Evolutionary conservation across 192 early-diverging fungal species (phyloP), one percentile per base, ranked within the genome.

Genomic region (Phlyctochytrium arcticum): DNA sequence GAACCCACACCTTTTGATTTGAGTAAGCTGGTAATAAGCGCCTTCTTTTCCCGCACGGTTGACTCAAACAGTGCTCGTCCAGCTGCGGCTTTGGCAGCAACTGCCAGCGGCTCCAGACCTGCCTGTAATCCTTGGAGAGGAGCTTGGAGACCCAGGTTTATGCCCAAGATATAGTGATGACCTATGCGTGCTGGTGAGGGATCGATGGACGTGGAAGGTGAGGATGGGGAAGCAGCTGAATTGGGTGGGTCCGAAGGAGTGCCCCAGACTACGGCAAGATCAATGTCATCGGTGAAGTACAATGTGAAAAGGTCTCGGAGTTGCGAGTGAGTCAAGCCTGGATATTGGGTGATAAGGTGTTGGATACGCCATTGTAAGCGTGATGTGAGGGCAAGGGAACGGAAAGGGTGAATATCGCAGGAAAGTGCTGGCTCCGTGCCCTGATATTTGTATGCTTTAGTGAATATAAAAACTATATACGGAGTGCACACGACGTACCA

Each of bases 141-240:
- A 62, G 39, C 62, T 51, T 61, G 92, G 24, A 94, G 83, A 4
- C 88, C 87, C 4, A 95, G 70, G 62, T 96, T 95, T 47, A 95
- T 93, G 17, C 94, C 94, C 23, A 91, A 88, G 54, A 96, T 92
- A 44, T 90, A 93, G 57, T 95, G 93, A 66, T 98, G 93, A 1
- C 95, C 94, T 33, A 76, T 75, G 0, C 74, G 63, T 24, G 74
- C 73, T n/a, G n/a, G n/a, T n/a, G n/a, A n/a, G n/a, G n/a, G n/a
- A n/a, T n/a, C n/a, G n/a, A n/a, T n/a, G n/a, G n/a, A n/a, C n/a
- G n/a, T n/a, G n/a, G n/a, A n/a, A n/a, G n/a, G n/a, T n/a, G n/a
- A n/a, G n/a, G n/a, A n/a, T n/a, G n/a, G n/a, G n/a, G n/a, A n/a
- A 2, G 49, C 31, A 6, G 61, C 42, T 76, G 71, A 21, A 12